Evolutionary conservation across 148 eudicot genomes (phyloP), one percentile per base, ranked within the genome.

Genomic region (Silene conica): DNA sequence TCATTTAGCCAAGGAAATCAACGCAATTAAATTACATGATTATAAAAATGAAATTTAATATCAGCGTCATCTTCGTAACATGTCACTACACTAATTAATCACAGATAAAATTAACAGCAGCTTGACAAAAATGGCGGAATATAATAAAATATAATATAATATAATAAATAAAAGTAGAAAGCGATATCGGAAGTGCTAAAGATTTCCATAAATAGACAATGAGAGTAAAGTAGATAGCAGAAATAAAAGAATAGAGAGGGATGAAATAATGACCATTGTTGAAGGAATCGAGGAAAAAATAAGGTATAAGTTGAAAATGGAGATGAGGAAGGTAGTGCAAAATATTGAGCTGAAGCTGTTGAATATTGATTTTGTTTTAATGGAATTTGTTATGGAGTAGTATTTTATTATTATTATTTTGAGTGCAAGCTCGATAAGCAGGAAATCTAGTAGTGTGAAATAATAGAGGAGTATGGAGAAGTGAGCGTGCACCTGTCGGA

Each of bases 401-500:
- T 38, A 38, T 5, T 23, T 67, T 20, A 2, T 60, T 59, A 2
- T 60, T 59, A 68, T 58, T 19, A 9, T 52, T 34, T 55, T 54
- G 48, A 45, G 21, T 11, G 72, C 43, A 8, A 21, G 60, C 5
- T 25, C 22, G 50, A 12, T 5, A 41, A 34, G 21, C 21, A n/a
- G 41, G 13, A 70, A 70, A 70, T 70, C 22, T 45, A 63, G 38
- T 43, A 38, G 55, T 1, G 67, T 1, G 67, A 46, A 38, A 38
- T 38, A 14, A 63, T 59, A 55, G 55, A 66, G 43, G 55, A 74
- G 41, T 23, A 2, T 61, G 60, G 79, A 76, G 60, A 46, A 48
- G 73, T 69, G 77, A 58, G 63, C 9, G 5, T 71, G 38, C 71
- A 64, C 55, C 16, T 77, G 81, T 78, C 76, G 77, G 81, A 73